Conservation (phyloP, 2,329 filamentous ascomycete species). For the Xylaria sp. region DNA sequence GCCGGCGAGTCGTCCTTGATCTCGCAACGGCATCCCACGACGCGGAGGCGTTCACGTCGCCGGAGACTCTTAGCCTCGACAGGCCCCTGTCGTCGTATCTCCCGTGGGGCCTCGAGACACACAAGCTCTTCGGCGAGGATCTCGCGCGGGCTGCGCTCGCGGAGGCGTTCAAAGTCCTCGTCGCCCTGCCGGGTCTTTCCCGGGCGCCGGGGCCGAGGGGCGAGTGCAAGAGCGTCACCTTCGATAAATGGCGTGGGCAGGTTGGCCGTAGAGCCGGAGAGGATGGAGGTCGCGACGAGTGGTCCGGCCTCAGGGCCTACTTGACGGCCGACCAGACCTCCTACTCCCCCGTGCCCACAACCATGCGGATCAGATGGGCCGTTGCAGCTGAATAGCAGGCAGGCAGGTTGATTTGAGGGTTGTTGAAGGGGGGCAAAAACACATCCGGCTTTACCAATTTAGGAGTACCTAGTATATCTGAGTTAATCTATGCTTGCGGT, state of each 20-base stretch:
- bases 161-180: constrained; percentile 17
- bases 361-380: constrained; percentile 24
- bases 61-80: constrained; percentile 19
- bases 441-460: too few species aligned
- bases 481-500: too few species aligned
- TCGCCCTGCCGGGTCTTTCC: constrained; percentile 7
- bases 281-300: constrained; percentile 17
- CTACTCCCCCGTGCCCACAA: constrained; percentile 23
- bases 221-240: constrained; percentile 10
- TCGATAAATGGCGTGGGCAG: constrained; percentile 26
- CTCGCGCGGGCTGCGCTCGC: constrained; percentile 19
- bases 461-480: too few species aligned
- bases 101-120: constrained; percentile 15
- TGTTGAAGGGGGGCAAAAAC: too few species aligned
- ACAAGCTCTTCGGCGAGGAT: constrained; percentile 16
- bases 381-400: not conserved
- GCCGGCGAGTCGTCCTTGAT: constrained; percentile 19
- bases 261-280: constrained; percentile 12
- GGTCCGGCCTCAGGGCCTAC: constrained; percentile 21
- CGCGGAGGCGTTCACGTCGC: constrained; percentile 11
- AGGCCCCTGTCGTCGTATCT: constrained; percentile 17
- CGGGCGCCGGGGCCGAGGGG: constrained; percentile 21
- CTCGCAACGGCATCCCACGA: constrained; percentile 25
- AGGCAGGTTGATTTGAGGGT: too few species aligned
- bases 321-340: constrained; percentile 20